Base-by-base conservation (phyloP, 2,329 filamentous ascomycete genomes). In the Lachnellula willkommii region DNA sequence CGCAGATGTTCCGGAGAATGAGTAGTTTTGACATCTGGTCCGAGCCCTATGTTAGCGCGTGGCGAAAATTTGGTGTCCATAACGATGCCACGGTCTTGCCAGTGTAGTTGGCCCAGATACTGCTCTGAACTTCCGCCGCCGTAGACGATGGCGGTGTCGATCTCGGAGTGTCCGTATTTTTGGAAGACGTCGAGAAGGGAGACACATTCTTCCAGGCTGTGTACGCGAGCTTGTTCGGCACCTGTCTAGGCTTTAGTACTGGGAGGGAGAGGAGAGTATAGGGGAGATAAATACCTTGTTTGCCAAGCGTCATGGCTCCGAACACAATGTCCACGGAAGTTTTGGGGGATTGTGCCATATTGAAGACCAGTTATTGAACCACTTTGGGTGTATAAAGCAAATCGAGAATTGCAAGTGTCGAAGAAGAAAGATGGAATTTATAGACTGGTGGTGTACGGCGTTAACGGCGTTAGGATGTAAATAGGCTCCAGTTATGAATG, bases 121-220 rank as follows among this genome's bases (percentile, higher is more conserved):
- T 75, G 79, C 66, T 89, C 86, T 54, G 87, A 84, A 54, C 78
- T 75, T 52, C 85, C 85, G 36, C 73, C 79, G 20, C 42, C 42
- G 17, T 45, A 45, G 17, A 24, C 42, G 11, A 45, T 45, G 42
- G 86, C 85, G 1, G 84, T 88, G 67, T 89, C 87, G 52, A 89
- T 69, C 63, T 89, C 85, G 65, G 81, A 79, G 71, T 88, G 84
- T 20, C 85, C 85, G 63, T 81, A 77, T 24, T 75, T 74, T 66
- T 87, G 83, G 67, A 89, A 81, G 60, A 81, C 77, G 68, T 87
- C 82, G 43, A 89, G 76, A 52, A 79, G 79, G 60, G 77, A 75
- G 56, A 79, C 83, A 69, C 78, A 83, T 35, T 83, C 81, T 48
- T 81, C 40, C 11, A 69, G 45, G 6, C 56, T 57, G 49, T 66